A percentile compares a stretch with the other conserved stretches of the same genome.
These are phyloP conservation scores for Russula vinacea DNA, from an alignment of 768 basidiomycete species.

Conservation along the genomic window DNA sequence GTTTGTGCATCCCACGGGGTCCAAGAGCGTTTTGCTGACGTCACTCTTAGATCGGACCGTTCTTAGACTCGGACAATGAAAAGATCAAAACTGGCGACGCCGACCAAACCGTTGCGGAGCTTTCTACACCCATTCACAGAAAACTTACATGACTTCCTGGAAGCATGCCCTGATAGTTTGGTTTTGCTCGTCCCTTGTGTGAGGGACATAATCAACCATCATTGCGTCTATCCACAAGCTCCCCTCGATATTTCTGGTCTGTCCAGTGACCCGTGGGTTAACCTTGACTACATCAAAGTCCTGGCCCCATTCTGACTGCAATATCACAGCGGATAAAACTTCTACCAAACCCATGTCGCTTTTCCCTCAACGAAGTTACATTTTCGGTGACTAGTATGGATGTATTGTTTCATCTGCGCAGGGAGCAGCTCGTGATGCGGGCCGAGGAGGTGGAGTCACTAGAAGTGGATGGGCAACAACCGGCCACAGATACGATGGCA, in stretches of 20 bases:
- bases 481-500: conserved; percentile 69
- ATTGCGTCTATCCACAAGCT: conserved; percentile 83
- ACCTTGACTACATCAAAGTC: background rate
- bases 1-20: conserved; percentile 42
- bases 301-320: background rate
- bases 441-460: conserved; percentile 59
- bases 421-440: conserved; percentile 72
- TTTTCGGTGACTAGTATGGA: conserved; percentile 86
- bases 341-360: conserved; percentile 83
- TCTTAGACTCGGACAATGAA: conserved; percentile 76
- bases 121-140: conserved; percentile 64
- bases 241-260: conserved; percentile 47
- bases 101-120: conserved; percentile 55
- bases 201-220: conserved; percentile 73
- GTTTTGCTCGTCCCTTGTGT: conserved; percentile 81
- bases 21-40: background rate
- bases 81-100: conserved; percentile 71
- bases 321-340: conserved; percentile 62
- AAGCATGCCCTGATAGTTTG: conserved; percentile 61
- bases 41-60: conserved; percentile 76
- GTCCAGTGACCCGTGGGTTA: conserved; percentile 49
- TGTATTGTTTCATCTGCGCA: conserved; percentile 82
- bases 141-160: conserved; percentile 55
- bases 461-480: conserved; percentile 40
- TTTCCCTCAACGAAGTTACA: conserved; percentile 78